phyloP scores from a whole-genome alignment of 2,329 filamentous ascomycete genomes.

The Alternaria gansuensis region DNA sequence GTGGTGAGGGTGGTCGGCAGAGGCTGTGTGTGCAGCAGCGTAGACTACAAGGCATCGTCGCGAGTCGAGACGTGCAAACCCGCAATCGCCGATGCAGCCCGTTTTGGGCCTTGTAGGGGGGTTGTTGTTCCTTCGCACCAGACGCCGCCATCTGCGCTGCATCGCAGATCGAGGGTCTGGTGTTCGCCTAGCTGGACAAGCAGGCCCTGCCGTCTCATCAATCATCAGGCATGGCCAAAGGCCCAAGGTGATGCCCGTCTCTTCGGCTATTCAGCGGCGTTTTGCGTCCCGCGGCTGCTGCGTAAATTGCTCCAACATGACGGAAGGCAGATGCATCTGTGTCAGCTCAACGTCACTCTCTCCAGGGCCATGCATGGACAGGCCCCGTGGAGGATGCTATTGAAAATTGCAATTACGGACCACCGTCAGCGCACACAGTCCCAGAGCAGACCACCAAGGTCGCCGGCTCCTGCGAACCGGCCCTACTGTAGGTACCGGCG shows the following conservation, averaged over 20 bases:
- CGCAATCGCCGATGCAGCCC: conserved; percentile 13
- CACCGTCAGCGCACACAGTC: conserved; percentile 4
- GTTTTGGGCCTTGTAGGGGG: conserved; percentile 3
- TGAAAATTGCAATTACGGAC: conserved; percentile 6
- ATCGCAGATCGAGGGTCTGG: conserved; percentile 28
- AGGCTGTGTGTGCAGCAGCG: neutral
- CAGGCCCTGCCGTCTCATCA: neutral
- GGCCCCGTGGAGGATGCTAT: neutral
- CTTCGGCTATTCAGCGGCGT: conserved; percentile 2
- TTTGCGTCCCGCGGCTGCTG: neutral
- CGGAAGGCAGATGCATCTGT: neutral
- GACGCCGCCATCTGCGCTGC: conserved; percentile 18
- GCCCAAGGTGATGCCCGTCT: neutral
- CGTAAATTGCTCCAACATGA: neutral
- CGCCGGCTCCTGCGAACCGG: conserved; percentile 18
- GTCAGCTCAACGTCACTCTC: neutral
- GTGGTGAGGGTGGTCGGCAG: neutral
- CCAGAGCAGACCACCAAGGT: neutral
- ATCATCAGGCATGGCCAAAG: neutral
- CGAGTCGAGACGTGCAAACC: neutral
- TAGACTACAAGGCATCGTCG: neutral
- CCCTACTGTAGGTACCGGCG: conserved; percentile 22
- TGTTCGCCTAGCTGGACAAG: conserved; percentile 6
- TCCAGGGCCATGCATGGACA: neutral
- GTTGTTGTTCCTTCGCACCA: conserved; percentile 4